Conservation (phyloP, 2,329 filamentous ascomycete genomes). For the Chrysoporthe cubensis region DNA sequence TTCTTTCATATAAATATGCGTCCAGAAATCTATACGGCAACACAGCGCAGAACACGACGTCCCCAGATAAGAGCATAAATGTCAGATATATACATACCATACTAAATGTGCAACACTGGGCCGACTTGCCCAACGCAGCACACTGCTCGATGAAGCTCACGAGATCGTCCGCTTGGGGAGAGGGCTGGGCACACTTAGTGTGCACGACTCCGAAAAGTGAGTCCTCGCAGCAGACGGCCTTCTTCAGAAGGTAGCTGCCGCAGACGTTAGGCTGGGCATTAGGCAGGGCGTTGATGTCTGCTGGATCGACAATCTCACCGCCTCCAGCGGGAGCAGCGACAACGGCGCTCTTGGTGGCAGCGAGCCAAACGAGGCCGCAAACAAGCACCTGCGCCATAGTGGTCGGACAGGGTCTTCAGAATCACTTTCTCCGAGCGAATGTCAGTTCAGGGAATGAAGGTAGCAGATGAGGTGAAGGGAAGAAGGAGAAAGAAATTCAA, state of each 20-base stretch:
- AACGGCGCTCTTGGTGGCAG: not conserved
- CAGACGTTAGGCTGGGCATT: not conserved
- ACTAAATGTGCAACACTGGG: slow-evolving; percentile 9
- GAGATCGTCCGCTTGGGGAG: not conserved
- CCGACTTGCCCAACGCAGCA: not conserved
- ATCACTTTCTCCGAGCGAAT: not conserved
- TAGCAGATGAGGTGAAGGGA: not conserved
- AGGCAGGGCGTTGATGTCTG: not conserved
- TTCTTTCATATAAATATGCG: too few species aligned
- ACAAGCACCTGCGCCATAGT: not conserved
- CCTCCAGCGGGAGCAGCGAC: not conserved
- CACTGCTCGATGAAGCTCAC: not conserved
- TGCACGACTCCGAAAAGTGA: not conserved
- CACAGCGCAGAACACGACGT: not conserved
- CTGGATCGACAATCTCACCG: not conserved
- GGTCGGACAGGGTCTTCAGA: not conserved
- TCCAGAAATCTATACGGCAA: too few species aligned
- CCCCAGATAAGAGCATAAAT: not conserved
- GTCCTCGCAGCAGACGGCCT: slow-evolving; percentile 6
- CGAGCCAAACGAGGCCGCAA: not conserved
- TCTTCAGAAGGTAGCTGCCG: not conserved
- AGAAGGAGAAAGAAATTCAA: not conserved
- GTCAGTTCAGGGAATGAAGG: not conserved
- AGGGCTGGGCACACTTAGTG: slow-evolving; percentile 5
- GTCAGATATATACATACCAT: slow-evolving; percentile 2